phyloP scores from a whole-genome alignment of 2,329 filamentous ascomycete species.

The Botrytis aclada region DNA sequence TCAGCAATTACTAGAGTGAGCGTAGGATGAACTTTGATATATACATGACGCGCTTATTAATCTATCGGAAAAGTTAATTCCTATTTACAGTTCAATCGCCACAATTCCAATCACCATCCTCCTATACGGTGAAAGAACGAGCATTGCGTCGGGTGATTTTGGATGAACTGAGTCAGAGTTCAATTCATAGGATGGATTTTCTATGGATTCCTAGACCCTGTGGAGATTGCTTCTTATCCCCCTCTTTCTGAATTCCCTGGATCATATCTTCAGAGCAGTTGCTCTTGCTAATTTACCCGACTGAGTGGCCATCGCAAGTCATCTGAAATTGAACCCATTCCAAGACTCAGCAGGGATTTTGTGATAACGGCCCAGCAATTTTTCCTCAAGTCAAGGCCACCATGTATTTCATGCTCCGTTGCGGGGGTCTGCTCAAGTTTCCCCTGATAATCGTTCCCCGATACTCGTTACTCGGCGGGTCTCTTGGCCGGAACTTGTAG shows the following conservation, averaged over 20 bases:
- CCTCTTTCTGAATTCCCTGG: neutral
- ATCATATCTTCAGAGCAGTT: neutral
- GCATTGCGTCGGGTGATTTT: neutral
- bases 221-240: neutral
- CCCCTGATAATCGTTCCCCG: neutral
- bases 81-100: neutral
- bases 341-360: neutral
- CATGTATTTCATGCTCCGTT: neutral
- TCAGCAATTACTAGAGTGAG: neutral
- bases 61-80: neutral
- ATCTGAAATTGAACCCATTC: neutral
- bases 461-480: neutral
- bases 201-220: neutral
- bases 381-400: neutral
- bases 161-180: neutral
- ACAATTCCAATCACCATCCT: neutral
- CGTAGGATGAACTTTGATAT: neutral
- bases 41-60: neutral
- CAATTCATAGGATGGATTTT: neutral
- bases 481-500: neutral
- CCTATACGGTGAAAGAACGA: neutral
- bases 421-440: neutral
- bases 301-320: neutral
- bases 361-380: neutral
- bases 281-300: neutral